Conservation (phyloP, 371 early-diverging fungal species). For the Haplosporangium sp. region DNA sequence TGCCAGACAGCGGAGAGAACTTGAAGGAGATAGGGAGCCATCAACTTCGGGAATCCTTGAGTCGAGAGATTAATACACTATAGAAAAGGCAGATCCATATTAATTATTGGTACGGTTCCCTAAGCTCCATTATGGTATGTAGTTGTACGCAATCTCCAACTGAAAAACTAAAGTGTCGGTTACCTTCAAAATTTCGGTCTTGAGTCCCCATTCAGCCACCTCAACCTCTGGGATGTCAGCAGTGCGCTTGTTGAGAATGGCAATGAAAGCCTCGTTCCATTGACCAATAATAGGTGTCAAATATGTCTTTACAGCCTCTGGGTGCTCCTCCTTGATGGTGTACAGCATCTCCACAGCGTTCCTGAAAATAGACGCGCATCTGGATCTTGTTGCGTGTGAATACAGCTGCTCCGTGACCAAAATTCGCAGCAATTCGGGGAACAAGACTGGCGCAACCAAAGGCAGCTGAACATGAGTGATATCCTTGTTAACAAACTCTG, state of each 20-base stretch:
- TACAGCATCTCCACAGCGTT: constrained; percentile 86
- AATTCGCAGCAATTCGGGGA: constrained; percentile 86
- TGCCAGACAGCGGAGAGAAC: constrained; percentile 76
- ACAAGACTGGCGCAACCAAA: constrained; percentile 78
- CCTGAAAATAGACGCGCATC: constrained; percentile 83
- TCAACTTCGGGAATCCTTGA: constrained; percentile 70
- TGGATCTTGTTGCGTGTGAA: constrained; percentile 76
- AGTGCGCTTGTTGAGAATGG: constrained; percentile 69
- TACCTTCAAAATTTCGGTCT: constrained; percentile 78
- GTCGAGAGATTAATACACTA: constrained; percentile 72
- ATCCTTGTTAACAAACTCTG: constrained; percentile 86
- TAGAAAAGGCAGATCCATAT: neutral
- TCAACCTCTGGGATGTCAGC: constrained; percentile 58
- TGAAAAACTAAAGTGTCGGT: too few species aligned
- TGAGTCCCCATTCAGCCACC: constrained; percentile 74
- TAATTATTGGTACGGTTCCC: too few species aligned
- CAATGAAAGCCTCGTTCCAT: constrained; percentile 82
- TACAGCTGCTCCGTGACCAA: constrained; percentile 71
- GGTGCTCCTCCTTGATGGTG: constrained; percentile 81
- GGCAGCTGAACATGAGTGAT: constrained; percentile 89
- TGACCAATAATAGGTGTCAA: constrained; percentile 79
- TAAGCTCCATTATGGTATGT: too few species aligned
- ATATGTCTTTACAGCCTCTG: constrained; percentile 73
- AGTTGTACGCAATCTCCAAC: too few species aligned
- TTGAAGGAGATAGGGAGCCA: constrained; percentile 59